phyloP scores from a whole-genome alignment of 305 asterid species.

The Fraxinus greggii region DNA sequence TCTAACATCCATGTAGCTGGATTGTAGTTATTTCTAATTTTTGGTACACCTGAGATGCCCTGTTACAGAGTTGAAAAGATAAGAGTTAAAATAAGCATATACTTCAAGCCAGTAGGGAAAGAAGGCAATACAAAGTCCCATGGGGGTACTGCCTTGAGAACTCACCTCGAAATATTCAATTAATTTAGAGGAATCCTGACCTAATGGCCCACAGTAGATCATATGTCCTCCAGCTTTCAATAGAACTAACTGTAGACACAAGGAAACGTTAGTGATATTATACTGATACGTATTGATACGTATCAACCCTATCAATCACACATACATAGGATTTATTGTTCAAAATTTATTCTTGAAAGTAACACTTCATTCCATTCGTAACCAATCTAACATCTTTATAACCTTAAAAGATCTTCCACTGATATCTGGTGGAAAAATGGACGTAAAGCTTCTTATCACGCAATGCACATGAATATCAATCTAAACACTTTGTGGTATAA shows the following conservation, averaged over 20 bases:
- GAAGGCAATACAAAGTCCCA: background rate
- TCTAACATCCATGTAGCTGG: slow-evolving; percentile 97
- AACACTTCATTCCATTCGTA: background rate
- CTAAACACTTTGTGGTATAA: background rate
- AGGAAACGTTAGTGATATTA: background rate
- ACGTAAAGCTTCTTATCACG: background rate
- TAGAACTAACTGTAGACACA: slow-evolving; percentile 51
- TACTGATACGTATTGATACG: background rate
- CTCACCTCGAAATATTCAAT: slow-evolving; percentile 81
- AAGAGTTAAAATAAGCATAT: background rate
- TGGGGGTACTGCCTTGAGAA: background rate
- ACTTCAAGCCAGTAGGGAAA: background rate
- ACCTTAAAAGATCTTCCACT: background rate
- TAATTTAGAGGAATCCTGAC: slow-evolving; percentile 51
- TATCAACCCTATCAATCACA: background rate
- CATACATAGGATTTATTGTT: background rate
- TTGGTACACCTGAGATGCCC: slow-evolving; percentile 68
- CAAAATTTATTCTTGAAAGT: background rate
- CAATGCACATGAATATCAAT: background rate
- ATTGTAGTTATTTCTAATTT: slow-evolving; percentile 55
- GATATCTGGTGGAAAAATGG: background rate
- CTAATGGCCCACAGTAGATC: slow-evolving; percentile 77
- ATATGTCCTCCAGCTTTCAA: slow-evolving; percentile 75
- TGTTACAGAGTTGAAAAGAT: slow-evolving; percentile 17
- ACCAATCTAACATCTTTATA: slow-evolving; percentile 2